Evolutionary conservation across 1,284 basidiomycete genomes (phyloP).

Genomic region (Leccinum pallidistipes): DNA sequence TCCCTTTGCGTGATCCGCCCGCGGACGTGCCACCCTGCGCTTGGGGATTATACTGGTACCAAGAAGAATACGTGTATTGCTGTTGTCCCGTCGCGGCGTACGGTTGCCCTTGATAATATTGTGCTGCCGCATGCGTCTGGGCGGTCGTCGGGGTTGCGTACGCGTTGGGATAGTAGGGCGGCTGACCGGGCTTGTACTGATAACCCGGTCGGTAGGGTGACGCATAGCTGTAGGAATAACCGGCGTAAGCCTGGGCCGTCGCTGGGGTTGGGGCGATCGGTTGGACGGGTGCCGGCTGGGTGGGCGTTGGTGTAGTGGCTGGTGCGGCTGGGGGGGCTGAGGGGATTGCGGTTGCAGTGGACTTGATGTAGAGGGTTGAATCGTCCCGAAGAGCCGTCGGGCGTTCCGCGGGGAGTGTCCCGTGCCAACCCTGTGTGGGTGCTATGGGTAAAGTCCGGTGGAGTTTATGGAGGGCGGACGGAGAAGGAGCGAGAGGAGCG

Average conservation of each 20-base stretch:
- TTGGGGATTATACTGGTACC: conserved; percentile 35
- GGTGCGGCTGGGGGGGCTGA: conserved; percentile 22
- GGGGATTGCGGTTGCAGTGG: conserved; percentile 43
- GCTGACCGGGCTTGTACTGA: conserved; percentile 36
- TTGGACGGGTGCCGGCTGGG: conserved; percentile 29
- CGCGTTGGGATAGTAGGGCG: conserved; percentile 31
- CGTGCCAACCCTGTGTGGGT: conserved; percentile 66
- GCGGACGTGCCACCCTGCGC: conserved; percentile 27
- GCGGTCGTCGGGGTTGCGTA: conserved; percentile 25
- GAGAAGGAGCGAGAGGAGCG: conserved; percentile 56
- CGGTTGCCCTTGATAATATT: conserved; percentile 33
- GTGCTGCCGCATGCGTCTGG: conserved; percentile 30
- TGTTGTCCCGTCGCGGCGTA: conserved; percentile 33
- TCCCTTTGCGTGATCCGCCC: conserved; percentile 45
- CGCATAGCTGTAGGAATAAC: conserved; percentile 29
- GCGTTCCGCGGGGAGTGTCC: conserved; percentile 62
- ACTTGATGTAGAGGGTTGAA: conserved; percentile 61
- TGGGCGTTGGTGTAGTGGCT: conserved; percentile 25
- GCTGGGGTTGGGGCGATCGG: conserved; percentile 22
- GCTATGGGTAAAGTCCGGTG: conserved; percentile 65
- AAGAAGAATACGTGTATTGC: conserved; percentile 36
- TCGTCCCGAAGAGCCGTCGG: conserved; percentile 68
- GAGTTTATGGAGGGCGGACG: conserved; percentile 61
- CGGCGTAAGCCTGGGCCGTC: conserved; percentile 29
- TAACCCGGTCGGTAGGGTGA: conserved; percentile 34